Evolutionary conservation across 768 basidiomycete genomes (phyloP), one percentile per base, ranked within the genome.

Genomic region (Cystofilobasidium bisporidii): DNA sequence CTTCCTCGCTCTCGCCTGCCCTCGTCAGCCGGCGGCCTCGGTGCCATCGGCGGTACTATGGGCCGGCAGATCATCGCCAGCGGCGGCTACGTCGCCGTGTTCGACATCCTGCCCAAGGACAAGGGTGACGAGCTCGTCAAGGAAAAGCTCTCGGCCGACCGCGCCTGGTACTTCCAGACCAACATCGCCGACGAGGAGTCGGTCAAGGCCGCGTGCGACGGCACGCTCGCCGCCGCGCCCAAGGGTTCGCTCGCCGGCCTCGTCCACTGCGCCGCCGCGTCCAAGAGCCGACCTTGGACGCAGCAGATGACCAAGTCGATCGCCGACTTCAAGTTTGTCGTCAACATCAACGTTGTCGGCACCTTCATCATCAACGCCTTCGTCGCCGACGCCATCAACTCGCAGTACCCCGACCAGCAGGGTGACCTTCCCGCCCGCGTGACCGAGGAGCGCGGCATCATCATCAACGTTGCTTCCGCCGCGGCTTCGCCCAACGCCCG

Each of bases 401-500:
- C 71, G 26, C 73, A 75, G 33, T 74, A 76, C 65, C 72, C 73
- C 1, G 70, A 70, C 20, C 59, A 59, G 3, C n/a, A 17, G 28
- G 47, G 2, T 26, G 59, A 38, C 38, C 59, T 60, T 2, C 59
- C 59, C 12, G 32, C 59, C 4, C 33, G 59, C 2, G 59, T 60
- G 56, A 69, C 73, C 61, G 75, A 76, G 60, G 75, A 76, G 66
- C 69, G 75, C 9, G 75, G 75, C 36, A 70, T 75, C 67, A 76
- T 76, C 45, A 64, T 76, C 72, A 76, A 76, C 71, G 73, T 75
- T 50, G 75, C 75, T 18, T 71, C 70, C 32, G 75, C 71, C 2
- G 75, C 74, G n/a, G 75, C 72, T 4, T 67, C 72, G 58, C 68
- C 63, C 22, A 73, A 75, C 59, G 74, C 74, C 20, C 71, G 75